phyloP scores from a whole-genome alignment of 495 filamentous ascomycete species.

The Chaetomium cochliodes region DNA sequence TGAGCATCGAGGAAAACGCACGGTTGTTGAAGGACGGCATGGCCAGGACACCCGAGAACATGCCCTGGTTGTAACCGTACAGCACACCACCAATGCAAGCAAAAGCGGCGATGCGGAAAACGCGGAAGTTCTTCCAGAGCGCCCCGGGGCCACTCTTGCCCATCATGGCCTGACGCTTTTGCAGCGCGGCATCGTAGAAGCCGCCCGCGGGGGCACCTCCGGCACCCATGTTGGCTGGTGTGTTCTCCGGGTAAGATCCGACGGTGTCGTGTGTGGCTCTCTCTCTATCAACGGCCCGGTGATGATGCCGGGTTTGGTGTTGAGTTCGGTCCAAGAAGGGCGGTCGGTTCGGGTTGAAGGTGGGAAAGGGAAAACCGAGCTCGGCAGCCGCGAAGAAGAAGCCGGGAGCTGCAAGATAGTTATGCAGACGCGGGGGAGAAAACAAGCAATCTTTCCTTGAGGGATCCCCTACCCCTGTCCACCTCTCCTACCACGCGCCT shows the following conservation, averaged over 20 bases:
- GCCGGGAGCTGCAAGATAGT: slow-evolving; percentile 3
- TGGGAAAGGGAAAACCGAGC: background rate
- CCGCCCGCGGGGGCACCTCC: slow-evolving; percentile 39
- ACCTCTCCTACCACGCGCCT: slow-evolving; percentile 10
- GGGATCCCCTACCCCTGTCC: slow-evolving; percentile 1
- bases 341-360: background rate
- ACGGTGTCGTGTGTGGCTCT: background rate
- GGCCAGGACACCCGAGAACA: slow-evolving; percentile 70
- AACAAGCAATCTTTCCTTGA: slow-evolving; percentile 12
- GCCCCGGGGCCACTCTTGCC: slow-evolving; percentile 63
- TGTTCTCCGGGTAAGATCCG: background rate
- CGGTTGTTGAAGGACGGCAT: slow-evolving; percentile 57
- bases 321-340: background rate
- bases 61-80: slow-evolving; percentile 75
- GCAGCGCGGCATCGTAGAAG: slow-evolving; percentile 62
- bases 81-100: slow-evolving; percentile 72
- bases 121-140: slow-evolving; percentile 65
- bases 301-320: background rate
- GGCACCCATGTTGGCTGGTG: slow-evolving; percentile 33
- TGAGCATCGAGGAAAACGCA: slow-evolving; percentile 26
- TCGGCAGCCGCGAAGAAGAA: background rate
- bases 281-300: background rate
- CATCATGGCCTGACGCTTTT: slow-evolving; percentile 62
- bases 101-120: slow-evolving; percentile 71
- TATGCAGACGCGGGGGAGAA: slow-evolving; percentile 6